Base-by-base conservation (phyloP, 345 rosid genomes). In the Camelina sativa region DNA sequence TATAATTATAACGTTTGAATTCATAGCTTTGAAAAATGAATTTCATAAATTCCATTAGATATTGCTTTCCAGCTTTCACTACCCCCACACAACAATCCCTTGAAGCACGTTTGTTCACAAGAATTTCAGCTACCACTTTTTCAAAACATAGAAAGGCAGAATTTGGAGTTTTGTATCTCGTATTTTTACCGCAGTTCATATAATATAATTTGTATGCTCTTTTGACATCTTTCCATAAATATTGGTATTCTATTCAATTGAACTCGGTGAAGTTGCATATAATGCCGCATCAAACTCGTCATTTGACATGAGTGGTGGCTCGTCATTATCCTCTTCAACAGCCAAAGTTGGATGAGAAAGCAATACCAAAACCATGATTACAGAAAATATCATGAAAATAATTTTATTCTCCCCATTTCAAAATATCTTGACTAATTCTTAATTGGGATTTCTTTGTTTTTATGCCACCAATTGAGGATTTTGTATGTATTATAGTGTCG, bases 391-490 rank as follows among this genome's bases (percentile, higher is more conserved):
- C 35, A 62, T 51, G n/a, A 40, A 9, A 4, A 8, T 10, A 7
- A 19, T 71, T 37, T 61, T 71, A n/a, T 12, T 38, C 40, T 61
- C 61, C 75, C 61, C 75, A 71, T 71, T 4, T 56, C 46, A 38
- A 38, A 9, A 23, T 23, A 23, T 23, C 2, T 23, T 23, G 25
- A 23, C 25, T 23, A 23, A 1, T 43, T 43, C 23, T 5, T 2
- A 17, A 30, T 8, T 34, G 25, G 44, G 1, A 20, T 48, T 34
- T 35, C 3, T 48, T 60, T 15, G 25, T 34, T 23, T 57, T 20
- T 47, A 47, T 70, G 23, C 0, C 6, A 23, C 5, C 12, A 23
- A 12, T 7, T 51, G 22, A 23, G 16, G 51, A 71, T n/a, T 22
- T 3, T 50, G 13, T 23, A 23, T 12, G 12, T 47, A 61, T 50